Evolutionary conservation across 139 green algal species (phyloP).

Genomic region (Tetraselmis striata): DNA sequence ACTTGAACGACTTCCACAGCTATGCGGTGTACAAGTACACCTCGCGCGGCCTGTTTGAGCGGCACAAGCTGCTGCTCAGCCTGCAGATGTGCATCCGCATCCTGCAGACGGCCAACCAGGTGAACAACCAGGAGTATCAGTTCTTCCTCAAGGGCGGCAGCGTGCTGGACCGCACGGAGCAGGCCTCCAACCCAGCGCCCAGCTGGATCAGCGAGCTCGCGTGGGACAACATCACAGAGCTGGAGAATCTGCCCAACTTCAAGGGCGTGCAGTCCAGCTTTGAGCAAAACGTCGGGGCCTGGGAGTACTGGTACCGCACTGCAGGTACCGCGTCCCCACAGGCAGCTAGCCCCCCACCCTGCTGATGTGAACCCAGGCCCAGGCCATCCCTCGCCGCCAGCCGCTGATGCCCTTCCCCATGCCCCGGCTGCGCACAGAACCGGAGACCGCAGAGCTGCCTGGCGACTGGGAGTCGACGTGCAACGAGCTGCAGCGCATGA

Average conservation of each 20-base stretch:
- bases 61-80: conserved; percentile 82
- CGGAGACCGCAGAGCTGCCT: conserved; percentile 66
- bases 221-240: conserved; percentile 76
- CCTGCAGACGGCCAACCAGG: conserved; percentile 37
- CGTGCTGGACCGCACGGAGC: conserved; percentile 61
- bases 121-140: conserved; percentile 76
- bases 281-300: conserved; percentile 36
- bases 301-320: conserved; percentile 55
- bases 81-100: conserved; percentile 80
- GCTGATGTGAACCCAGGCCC: no score
- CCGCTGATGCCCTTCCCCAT: background rate
- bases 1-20: conserved; percentile 80
- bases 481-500: conserved; percentile 76
- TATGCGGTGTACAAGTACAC: conserved; percentile 83
- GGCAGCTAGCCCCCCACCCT: no score
- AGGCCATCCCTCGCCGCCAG: no score
- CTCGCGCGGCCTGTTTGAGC: conserved; percentile 73
- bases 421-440: conserved; percentile 31
- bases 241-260: conserved; percentile 68
- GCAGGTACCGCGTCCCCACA: no score
- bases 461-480: conserved; percentile 75
- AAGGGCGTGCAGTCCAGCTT: conserved; percentile 47
- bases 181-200: conserved; percentile 55
- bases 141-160: conserved; percentile 72
- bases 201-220: conserved; percentile 64